phyloP scores from a whole-genome alignment of 2,329 filamentous ascomycete species.

The Sordariomycetes sp. region DNA sequence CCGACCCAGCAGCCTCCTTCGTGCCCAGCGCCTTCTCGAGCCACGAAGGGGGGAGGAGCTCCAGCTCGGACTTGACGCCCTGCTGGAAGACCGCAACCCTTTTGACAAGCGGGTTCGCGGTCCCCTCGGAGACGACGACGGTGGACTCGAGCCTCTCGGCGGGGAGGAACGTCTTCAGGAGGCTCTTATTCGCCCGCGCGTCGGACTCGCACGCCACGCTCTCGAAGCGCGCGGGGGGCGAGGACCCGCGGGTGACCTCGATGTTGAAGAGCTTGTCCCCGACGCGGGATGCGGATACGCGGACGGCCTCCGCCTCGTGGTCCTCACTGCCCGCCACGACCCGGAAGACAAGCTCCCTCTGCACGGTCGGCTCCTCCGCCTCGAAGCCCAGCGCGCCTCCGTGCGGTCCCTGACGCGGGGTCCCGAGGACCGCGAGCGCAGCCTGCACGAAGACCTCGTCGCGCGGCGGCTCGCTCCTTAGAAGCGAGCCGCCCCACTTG shows the following conservation, averaged over 20 bases:
- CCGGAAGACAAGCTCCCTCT: slow-evolving; percentile 37
- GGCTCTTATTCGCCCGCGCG: slow-evolving; percentile 13
- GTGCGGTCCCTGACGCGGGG: slow-evolving; percentile 20
- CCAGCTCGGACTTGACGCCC: slow-evolving; percentile 44
- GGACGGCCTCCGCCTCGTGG: slow-evolving; percentile 48
- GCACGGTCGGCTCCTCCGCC: slow-evolving; percentile 21
- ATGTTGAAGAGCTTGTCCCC: slow-evolving; percentile 32
- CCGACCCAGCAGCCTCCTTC: slow-evolving; percentile 69
- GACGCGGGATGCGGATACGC: slow-evolving; percentile 34
- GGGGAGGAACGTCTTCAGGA: slow-evolving; percentile 65
- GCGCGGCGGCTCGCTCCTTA: slow-evolving; percentile 44
- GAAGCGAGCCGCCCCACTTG: slow-evolving; percentile 72
- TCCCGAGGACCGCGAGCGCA: slow-evolving; percentile 55
- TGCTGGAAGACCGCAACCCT: slow-evolving; percentile 63
- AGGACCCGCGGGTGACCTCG: slow-evolving; percentile 24
- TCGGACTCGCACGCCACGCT: slow-evolving; percentile 23
- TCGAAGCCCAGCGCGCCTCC: slow-evolving; percentile 43
- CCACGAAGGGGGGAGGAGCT: slow-evolving; percentile 57
- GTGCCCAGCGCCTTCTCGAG: slow-evolving; percentile 76
- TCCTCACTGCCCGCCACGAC: slow-evolving; percentile 48
- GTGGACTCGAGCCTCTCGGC: slow-evolving; percentile 69
- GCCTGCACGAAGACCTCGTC: slow-evolving; percentile 78
- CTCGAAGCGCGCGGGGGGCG: slow-evolving; percentile 24
- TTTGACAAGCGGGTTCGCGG: slow-evolving; percentile 24
- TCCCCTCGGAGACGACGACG: slow-evolving; percentile 46